phyloP scores from a whole-genome alignment of 768 basidiomycete genomes.

The Agaricus blazei region DNA sequence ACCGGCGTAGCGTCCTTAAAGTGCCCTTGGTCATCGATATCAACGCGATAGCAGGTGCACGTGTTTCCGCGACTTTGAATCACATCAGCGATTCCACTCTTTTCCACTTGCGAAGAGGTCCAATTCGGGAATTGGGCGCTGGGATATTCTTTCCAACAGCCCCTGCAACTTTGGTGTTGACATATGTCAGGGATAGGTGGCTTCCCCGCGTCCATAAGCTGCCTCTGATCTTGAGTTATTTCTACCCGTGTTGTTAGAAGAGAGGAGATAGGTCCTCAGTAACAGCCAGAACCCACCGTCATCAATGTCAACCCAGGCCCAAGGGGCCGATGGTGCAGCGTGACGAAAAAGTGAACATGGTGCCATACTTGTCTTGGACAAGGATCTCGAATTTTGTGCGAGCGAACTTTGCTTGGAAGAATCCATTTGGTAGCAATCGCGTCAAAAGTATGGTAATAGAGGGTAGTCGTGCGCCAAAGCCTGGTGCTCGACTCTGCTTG shows the following conservation, averaged over 20 bases:
- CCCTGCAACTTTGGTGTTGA: slow-evolving; percentile 20
- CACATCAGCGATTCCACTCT: slow-evolving; percentile 26
- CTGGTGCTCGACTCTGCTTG: no score
- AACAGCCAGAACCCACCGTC: slow-evolving; percentile 17
- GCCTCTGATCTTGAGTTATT: slow-evolving; percentile 22
- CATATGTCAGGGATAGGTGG: slow-evolving; percentile 25
- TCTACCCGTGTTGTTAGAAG: slow-evolving; percentile 1
- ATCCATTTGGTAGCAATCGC: neutral
- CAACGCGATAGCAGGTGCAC: slow-evolving; percentile 29
- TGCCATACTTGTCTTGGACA: slow-evolving; percentile 5
- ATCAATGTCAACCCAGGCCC: slow-evolving; percentile 37
- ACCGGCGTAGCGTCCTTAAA: slow-evolving; percentile 25
- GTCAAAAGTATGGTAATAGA: neutral
- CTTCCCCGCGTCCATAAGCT: slow-evolving; percentile 16
- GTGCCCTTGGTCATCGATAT: slow-evolving; percentile 30
- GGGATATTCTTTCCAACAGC: slow-evolving; percentile 34
- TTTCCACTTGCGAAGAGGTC: slow-evolving; percentile 34
- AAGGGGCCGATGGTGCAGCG: slow-evolving; percentile 35
- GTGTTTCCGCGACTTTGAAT: neutral
- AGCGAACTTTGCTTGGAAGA: neutral
- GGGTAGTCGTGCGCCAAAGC: no score
- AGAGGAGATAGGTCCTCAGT: neutral
- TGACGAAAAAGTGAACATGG: slow-evolving; percentile 32
- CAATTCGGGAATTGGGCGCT: slow-evolving; percentile 46
- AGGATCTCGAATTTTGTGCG: neutral